phyloP scores from a whole-genome alignment of 2,329 filamentous ascomycete genomes.

The Ilyonectria destructans region DNA sequence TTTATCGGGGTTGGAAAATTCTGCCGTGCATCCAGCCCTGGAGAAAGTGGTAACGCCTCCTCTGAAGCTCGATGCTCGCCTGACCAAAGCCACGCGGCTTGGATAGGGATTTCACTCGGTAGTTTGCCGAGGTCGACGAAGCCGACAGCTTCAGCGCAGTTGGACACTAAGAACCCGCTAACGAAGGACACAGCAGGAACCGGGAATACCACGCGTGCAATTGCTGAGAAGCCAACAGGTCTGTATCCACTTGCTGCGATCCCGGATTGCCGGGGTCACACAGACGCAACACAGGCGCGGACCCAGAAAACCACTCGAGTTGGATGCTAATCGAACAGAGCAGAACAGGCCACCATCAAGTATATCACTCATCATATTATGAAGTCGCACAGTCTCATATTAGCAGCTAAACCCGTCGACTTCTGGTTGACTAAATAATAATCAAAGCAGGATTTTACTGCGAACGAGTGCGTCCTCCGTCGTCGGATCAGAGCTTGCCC shows the following conservation, averaged over 20 bases:
- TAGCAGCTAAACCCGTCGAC: not conserved
- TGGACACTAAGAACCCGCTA: not conserved
- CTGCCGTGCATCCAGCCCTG: not conserved
- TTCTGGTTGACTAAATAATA: not conserved
- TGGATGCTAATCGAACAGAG: not conserved
- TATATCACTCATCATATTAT: conserved; percentile 4
- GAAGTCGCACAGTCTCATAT: not conserved
- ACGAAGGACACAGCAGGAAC: not conserved
- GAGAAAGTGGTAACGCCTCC: not conserved
- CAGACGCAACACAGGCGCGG: not conserved
- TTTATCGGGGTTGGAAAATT: not conserved
- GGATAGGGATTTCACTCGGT: conserved; percentile 1
- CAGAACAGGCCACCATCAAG: conserved; percentile 1
- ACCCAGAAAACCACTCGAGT: not conserved
- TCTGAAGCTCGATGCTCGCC: not conserved
- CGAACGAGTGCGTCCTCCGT: not conserved
- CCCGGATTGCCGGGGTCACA: not conserved
- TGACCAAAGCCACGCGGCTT: conserved; percentile 1
- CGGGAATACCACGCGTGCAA: not conserved
- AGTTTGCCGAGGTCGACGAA: conserved; percentile 14
- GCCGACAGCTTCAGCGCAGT: not conserved
- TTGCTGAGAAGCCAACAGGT: not conserved
- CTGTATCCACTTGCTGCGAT: conserved; percentile 11
- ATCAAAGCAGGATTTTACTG: not conserved
- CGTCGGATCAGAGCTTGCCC: conserved; percentile 1